Evolutionary conservation across 495 filamentous ascomycete species (phyloP).

Genomic region (Penicillium lagena): DNA sequence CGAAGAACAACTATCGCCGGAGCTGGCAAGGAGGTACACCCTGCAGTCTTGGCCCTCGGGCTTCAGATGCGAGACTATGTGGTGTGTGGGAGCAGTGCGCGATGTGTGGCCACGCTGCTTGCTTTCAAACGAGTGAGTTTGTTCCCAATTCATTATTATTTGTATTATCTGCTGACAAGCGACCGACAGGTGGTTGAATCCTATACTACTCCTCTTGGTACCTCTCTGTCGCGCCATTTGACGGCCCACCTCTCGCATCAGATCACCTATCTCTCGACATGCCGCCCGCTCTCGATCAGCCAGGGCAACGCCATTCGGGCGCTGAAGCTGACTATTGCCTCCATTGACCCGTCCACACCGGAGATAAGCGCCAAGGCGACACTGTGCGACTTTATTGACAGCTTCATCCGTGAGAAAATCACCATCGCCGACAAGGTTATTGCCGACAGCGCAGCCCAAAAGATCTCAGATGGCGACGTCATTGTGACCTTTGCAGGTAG

Average conservation of each 20-base stretch:
- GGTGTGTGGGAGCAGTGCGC: conserved; percentile 82
- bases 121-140: conserved; percentile 77
- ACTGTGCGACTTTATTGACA: conserved; percentile 76
- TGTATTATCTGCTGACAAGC: conserved; percentile 4
- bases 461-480: conserved; percentile 72
- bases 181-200: conserved; percentile 70
- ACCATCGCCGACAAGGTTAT: conserved; percentile 82
- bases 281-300: conserved; percentile 83
- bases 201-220: conserved; percentile 79
- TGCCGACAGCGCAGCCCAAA: conserved; percentile 61
- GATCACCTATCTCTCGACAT: conserved; percentile 88
- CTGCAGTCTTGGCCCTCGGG: conserved; percentile 75
- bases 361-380: conserved; percentile 71
- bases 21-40: conserved; percentile 84
- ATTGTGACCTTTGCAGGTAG: conserved; percentile 88
- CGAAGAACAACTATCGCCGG: conserved; percentile 65
- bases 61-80: conserved; percentile 86
- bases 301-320: conserved; percentile 96
- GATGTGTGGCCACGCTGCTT: conserved; percentile 79
- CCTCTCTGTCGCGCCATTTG: conserved; percentile 81
- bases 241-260: conserved; percentile 91
- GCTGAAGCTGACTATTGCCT: conserved; percentile 82
- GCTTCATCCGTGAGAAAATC: conserved; percentile 84
- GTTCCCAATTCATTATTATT: neutral
- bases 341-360: conserved; percentile 73